phyloP scores from a whole-genome alignment of 768 basidiomycete genomes.

The Mycena sanguinolenta region DNA sequence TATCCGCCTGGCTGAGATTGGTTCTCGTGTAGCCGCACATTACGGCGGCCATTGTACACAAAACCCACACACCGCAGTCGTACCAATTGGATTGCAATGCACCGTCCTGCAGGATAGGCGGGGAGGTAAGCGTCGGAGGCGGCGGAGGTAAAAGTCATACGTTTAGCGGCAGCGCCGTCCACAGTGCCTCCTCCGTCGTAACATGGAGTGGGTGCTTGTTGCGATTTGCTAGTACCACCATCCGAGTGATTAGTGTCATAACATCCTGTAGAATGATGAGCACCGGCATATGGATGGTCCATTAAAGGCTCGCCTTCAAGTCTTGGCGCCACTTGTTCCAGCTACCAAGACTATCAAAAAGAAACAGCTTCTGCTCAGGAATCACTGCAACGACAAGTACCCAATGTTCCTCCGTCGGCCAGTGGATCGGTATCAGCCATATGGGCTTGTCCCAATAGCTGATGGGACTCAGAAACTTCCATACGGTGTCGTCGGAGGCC shows the following conservation, averaged over 20 bases:
- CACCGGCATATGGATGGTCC: too few relatives aligned
- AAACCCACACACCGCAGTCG: background rate
- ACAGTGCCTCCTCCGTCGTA: background rate
- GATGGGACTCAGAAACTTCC: background rate
- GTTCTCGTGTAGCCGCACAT: background rate
- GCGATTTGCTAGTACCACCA: background rate
- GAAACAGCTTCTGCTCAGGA: constrained; percentile 25
- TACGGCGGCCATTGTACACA: background rate
- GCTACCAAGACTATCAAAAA: constrained; percentile 50
- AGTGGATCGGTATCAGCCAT: constrained; percentile 57
- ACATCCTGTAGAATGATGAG: background rate
- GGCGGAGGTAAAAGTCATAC: background rate
- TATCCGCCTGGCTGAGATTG: too few relatives aligned
- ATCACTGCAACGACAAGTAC: constrained; percentile 45
- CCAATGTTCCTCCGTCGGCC: constrained; percentile 45
- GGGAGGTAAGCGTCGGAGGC: background rate
- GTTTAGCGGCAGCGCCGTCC: background rate
- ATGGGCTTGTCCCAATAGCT: constrained; percentile 47
- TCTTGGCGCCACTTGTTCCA: constrained; percentile 16
- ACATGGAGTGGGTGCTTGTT: background rate
- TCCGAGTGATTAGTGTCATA: background rate
- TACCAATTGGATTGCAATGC: background rate
- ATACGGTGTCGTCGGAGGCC: constrained; percentile 35
- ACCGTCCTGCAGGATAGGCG: background rate
- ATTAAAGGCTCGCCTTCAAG: background rate